Evolutionary conservation across 495 filamentous ascomycete species (phyloP), one percentile per base, ranked within the genome.

Genomic region (Aspergillus leporis): DNA sequence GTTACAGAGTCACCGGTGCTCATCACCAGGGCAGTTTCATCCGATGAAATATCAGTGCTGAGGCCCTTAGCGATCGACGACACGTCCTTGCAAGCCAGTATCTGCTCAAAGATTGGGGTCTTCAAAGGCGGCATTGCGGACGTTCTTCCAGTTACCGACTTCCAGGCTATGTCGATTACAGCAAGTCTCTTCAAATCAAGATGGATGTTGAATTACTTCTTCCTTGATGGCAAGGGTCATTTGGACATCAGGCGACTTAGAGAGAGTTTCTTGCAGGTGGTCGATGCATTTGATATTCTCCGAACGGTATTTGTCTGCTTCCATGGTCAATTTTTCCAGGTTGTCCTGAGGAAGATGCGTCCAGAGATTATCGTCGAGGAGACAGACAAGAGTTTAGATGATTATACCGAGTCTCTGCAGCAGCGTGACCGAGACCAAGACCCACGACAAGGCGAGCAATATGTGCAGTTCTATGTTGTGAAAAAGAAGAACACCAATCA

Each of bases 231-330:
- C 7, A 69, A 70, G 6, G 79, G 80, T 0, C 56, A 68, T 0
- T 34, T 86, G 14, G 78, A 87, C 48, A 48, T 84, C 1, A 61
- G 61, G 18, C 73, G 73, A 9, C 69, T 87, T 3, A 74, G 78
- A 36, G 74, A 74, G 46, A 80, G 77, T 34, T 74, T 75, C 46
- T 59, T 74, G 51, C 74, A 72, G 48, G 72, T 78, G 7, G 72
- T 81, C 30, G 72, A 80, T 18, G 74, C 77, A 2, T 87, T 86
- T 64, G 87, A 90, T 51, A 86, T 90, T 23, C 73, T 92, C 2
- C 83, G 87, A 6, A 90, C 88, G 0, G 84, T 91, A 7, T 90
- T 90, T 61, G 77, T 90, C 5, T 77, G 80, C 59, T 73, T 75
- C 64, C 76, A 75, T n/a, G 75, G 74, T 14, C 66, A 75, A 4